Evolutionary conservation across 2,329 filamentous ascomycete species (phyloP), one percentile per base, ranked within the genome.

Genomic region (Colletotrichum horii): DNA sequence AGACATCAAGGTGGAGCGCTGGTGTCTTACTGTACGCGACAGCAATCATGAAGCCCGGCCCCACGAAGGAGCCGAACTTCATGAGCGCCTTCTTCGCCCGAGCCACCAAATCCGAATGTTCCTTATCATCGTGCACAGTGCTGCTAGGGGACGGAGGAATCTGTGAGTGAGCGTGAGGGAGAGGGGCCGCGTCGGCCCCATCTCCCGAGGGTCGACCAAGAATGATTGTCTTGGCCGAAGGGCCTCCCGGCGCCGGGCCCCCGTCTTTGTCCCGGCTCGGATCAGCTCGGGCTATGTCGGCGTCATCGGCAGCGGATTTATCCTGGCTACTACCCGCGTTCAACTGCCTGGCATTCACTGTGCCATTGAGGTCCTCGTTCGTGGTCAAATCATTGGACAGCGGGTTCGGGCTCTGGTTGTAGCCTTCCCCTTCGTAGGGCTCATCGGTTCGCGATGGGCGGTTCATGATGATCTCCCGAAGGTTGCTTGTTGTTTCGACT

Each of bases 41-140:
- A 7, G 89, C 86, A 43, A 91, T 87, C 83, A 94, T 91, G 80
- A 94, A 93, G 2, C 93, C 93, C 12, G 93, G 93, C 1, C 93
- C 93, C 65, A 94, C 83, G 82, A 94, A 93, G 77, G 85, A 87
- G 58, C 85, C 81, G 79, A 91, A 91, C 52, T 89, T 91, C 77
- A 84, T 66, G 58, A 89, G 26, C 19, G 83, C 76, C 19, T 82
- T 70, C 62, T 79, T 77, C 9, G 83, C 60, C 8, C 68, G 64
- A 19, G 30, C 14, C 34, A 66, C 32, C 58, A 28, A 8, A 6
- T 5, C 7, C 5, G 48, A 30, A 6, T 28, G 24, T 8, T 34
- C 12, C 28, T 68, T 48, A 8, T 71, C 66, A 19, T 55, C 26
- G 24, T 16, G 30, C 56, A 62, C 48, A 22, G 52, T 52, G n/a